A percentile compares a stretch with the other conserved stretches of the same genome.
Conservation (phyloP, 306 rosid genomes). For the Fragaria nilgerrensis region DNA sequence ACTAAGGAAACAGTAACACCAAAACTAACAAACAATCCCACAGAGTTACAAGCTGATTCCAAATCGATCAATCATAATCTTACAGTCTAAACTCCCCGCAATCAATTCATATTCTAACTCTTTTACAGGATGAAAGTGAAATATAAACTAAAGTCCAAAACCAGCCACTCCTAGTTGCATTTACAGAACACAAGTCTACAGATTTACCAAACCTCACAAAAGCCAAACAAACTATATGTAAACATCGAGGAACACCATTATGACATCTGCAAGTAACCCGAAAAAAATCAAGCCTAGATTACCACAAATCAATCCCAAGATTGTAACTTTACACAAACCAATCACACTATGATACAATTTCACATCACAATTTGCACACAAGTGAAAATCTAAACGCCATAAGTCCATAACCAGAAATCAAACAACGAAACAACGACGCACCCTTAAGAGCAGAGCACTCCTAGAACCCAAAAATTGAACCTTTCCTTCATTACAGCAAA, state of each 20-base stretch:
- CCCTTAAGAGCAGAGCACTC: slow-evolving; percentile 25
- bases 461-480: slow-evolving; percentile 30
- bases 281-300: not conserved
- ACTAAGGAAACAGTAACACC: slow-evolving; percentile 3
- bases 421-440: slow-evolving; percentile 20
- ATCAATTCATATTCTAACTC: slow-evolving; percentile 10
- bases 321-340: not conserved
- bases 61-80: slow-evolving; percentile 24
- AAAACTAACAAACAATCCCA: not conserved
- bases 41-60: not conserved
- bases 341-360: not conserved
- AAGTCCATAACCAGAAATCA: not conserved
- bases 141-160: slow-evolving; percentile 6
- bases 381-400: not conserved
- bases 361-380: not conserved
- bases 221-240: not conserved
- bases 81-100: slow-evolving; percentile 11
- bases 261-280: not conserved
- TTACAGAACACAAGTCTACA: not conserved
- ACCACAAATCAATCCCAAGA: not conserved
- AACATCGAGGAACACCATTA: not conserved
- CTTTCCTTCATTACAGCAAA: slow-evolving; percentile 21
- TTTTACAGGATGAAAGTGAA: not conserved
- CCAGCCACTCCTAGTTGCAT: slow-evolving; percentile 9
- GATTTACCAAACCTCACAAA: not conserved